Evolutionary conservation across 2,329 filamentous ascomycete genomes (phyloP).

Genomic region (Neonectria faginata): DNA sequence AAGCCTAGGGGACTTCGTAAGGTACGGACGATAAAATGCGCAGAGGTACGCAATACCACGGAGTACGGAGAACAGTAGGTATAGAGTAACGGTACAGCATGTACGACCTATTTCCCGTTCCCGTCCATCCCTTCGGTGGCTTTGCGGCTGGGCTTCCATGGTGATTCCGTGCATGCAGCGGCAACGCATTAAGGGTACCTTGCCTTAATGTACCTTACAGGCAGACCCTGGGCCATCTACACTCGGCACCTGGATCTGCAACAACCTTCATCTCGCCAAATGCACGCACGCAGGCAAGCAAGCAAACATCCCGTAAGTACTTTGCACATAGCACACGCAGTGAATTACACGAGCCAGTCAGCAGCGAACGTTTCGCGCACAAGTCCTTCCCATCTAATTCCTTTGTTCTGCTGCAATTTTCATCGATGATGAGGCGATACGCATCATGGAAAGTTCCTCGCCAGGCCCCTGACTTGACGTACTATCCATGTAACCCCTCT

Average conservation of each 20-base stretch:
- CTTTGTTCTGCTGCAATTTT: neutral
- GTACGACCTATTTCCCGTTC: neutral
- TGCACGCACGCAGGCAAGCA: neutral
- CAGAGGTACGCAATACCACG: neutral
- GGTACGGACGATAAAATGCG: neutral
- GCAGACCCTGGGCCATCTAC: neutral
- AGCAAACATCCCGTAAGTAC: too few relatives aligned
- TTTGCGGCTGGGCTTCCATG: neutral
- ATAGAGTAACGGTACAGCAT: neutral
- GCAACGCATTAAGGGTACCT: too few relatives aligned
- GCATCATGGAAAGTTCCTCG: neutral
- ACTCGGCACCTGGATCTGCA: constrained; percentile 1
- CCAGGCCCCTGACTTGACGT: neutral
- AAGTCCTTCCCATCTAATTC: neutral
- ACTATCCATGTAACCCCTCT: neutral
- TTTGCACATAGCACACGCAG: neutral
- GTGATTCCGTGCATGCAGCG: constrained; percentile 2
- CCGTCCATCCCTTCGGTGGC: neutral
- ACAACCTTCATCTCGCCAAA: constrained; percentile 1
- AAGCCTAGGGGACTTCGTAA: neutral
- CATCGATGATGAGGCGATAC: neutral
- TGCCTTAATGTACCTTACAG: neutral
- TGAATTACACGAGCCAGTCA: neutral
- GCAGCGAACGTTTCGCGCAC: neutral
- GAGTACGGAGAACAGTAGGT: neutral